Conservation (phyloP, 2,329 filamentous ascomycete genomes). For the Beauveria pseudobassiana region DNA sequence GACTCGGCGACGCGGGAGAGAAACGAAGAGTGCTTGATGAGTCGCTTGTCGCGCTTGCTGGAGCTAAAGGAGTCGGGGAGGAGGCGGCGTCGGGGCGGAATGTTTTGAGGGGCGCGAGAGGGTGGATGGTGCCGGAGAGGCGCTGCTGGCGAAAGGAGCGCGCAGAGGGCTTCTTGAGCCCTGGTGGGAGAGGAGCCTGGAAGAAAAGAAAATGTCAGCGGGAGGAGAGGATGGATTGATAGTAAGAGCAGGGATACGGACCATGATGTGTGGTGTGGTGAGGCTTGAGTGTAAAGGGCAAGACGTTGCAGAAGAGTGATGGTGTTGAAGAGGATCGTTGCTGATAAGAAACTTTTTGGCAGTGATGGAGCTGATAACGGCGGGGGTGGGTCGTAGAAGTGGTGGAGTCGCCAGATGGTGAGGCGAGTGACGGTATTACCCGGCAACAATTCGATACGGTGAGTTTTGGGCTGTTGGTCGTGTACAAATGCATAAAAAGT, state of each 20-base stretch:
- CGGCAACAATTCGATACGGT: too few species aligned
- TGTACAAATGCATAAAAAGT: too few species aligned
- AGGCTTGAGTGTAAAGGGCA: neutral
- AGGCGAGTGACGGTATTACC: too few species aligned
- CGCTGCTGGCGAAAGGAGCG: conserved; percentile 48
- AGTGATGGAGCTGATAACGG: neutral
- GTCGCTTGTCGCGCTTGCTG: conserved; percentile 75
- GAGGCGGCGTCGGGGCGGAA: conserved; percentile 43
- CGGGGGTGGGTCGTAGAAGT: neutral
- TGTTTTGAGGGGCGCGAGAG: conserved; percentile 43
- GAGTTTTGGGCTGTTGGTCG: too few species aligned
- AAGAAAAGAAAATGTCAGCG: neutral
- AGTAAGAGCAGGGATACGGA: neutral
- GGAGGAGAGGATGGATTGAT: neutral
- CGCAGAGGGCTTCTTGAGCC: conserved; percentile 47
- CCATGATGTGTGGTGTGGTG: neutral
- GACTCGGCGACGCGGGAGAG: conserved; percentile 66
- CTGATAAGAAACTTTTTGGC: conserved; percentile 8
- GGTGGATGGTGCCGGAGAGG: conserved; percentile 40
- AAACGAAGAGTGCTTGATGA: conserved; percentile 74
- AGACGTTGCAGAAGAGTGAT: neutral
- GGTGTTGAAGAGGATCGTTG: neutral
- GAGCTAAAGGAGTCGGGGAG: conserved; percentile 55
- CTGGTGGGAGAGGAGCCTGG: conserved; percentile 26
- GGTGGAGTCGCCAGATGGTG: too few species aligned